Base-by-base conservation (phyloP, 345 rosid species). In the Brassica rapa region DNA sequence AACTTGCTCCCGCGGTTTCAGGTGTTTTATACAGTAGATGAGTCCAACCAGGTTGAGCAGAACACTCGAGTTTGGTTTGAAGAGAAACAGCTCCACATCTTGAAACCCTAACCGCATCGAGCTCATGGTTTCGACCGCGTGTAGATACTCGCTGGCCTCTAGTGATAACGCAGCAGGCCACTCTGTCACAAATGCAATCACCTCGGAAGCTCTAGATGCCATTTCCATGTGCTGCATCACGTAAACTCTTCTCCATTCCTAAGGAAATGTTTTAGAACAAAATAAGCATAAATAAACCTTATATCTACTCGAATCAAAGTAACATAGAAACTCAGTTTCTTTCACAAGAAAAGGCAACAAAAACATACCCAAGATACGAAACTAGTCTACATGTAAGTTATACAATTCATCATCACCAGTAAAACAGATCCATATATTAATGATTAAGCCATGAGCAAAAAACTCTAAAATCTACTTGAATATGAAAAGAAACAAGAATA, bases 51-150 rank as follows among this genome's bases (percentile, higher is more conserved):
- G 46, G 59, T 80, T 80, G 19, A 80, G 72, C 6, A 80, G 39
- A 21, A 75, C 83, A 59, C 68, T 75, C 69, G 65, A 37, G 62
- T 80, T 75, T 46, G 72, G 77, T 80, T 59, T 75, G 72, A 80
- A 75, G 73, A 80, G 43, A 57, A 80, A 80, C 3, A 70, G 24
- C 76, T 80, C 83, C 0, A 80, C 80, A 59, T 80, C 83, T 57
- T 57, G 73, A 16, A 80, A 16, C 15, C 80, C 80, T 32, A 80
- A 70, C 24, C 62, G 57, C 73, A 65, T 80, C 37, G 69, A 80
- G 4, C 66, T 80, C 73, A 80, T 75, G 16, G 59, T 75, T 75
- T 75, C 80, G 8, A 80, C 73, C 2, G 43, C 68, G n/a, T 41
- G 46, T 8, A 64, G 72, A 64, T 80, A 80, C 3, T 63, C 27